Evolutionary conservation across 306 rosid genomes (phyloP).

Genomic region (Delonix regia): DNA sequence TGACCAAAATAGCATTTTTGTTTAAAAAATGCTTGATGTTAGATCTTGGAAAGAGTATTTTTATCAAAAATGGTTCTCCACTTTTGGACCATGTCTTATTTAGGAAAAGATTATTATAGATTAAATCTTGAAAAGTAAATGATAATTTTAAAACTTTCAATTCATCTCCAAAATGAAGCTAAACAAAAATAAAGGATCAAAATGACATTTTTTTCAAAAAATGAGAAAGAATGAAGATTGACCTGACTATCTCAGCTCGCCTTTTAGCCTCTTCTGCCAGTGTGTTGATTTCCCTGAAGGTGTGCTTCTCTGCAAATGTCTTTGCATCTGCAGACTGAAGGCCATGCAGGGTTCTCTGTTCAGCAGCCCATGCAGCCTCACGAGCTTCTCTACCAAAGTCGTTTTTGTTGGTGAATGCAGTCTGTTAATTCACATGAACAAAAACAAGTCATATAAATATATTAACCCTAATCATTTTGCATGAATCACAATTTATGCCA

Average conservation of each 20-base stretch:
- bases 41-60: no score
- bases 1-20: no score
- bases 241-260: slow-evolving; percentile 82
- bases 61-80: no score
- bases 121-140: no score
- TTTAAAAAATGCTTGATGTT: no score
- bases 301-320: slow-evolving; percentile 49
- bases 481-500: no score
- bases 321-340: slow-evolving; percentile 52
- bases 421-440: slow-evolving; percentile 52
- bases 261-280: slow-evolving; percentile 81
- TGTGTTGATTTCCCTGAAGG: slow-evolving; percentile 64
- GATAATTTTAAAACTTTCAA: no score
- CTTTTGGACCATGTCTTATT: no score
- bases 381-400: slow-evolving; percentile 78
- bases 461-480: not conserved
- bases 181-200: no score
- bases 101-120: no score
- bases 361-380: slow-evolving; percentile 73
- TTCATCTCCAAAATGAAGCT: no score
- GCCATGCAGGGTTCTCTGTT: slow-evolving; percentile 76
- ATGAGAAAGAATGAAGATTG: slow-evolving; percentile 2
- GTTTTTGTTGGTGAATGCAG: slow-evolving; percentile 69
- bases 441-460: not conserved
- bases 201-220: no score